Evolutionary conservation across 345 rosid species (phyloP), one percentile per base, ranked within the genome.

Genomic region (Salix caprea): DNA sequence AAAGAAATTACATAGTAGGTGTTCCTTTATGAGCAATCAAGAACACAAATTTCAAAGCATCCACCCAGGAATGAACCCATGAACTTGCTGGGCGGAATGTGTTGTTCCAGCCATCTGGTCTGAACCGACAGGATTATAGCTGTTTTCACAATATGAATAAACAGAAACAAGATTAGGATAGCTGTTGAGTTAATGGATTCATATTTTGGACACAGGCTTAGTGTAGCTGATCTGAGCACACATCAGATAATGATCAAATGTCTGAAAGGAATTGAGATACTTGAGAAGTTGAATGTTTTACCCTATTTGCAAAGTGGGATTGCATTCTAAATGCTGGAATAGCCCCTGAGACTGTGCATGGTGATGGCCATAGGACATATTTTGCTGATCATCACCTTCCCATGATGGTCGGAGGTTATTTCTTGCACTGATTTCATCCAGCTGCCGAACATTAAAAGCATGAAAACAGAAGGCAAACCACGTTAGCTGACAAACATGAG

Each of bases 281-380:
- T 40, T 37, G 44, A 65, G 54, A 23, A 19, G 40, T 58, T 39
- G 69, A 70, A 46, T 19, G 32, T 23, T 75, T 34, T 87, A 96
- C 99, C 99, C 98, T 23, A 94, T 96, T 78, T 96, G 98, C 86
- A 96, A 84, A 70, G 98, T 92, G 81, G 97, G 98, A 79, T 96
- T 87, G 92, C 99, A 96, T 37, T 91, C 94, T 65, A 96, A 74
- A 74, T 89, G 90, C 76, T 91, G 98, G 83, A 86, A 92, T 26
- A 96, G 73, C 70, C 87, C 97, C 77, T 90, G 91, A 79, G 93
- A 71, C 4, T 91, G 97, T 70, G 87, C 80, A 21, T 93, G 96
- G 46, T 84, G 96, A 64, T 88, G 91, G 24, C 79, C 88, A 79
- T 87, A 96, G 14, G 86, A 69, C 81, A 92, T 81, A 44, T 86